A percentile compares a stretch with the other conserved stretches of the same genome.
Evolutionary conservation across 2,329 filamentous ascomycete genomes (phyloP).

Genomic region (Verticillium dahliae): DNA sequence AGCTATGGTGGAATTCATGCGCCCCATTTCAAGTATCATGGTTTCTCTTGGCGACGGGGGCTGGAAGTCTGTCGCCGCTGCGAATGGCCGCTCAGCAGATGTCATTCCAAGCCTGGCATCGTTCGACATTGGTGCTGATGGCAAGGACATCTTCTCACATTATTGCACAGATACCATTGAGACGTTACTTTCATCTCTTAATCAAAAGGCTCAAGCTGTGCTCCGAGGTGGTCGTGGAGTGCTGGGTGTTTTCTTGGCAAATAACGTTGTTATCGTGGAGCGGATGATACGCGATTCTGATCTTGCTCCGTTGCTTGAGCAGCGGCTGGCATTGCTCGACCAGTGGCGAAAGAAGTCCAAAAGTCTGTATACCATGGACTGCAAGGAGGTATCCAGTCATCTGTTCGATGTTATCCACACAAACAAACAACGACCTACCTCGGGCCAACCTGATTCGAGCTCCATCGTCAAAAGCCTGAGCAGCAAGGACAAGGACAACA

Average conservation of each 20-base stretch:
- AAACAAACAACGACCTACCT: slow-evolving; percentile 67
- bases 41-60: slow-evolving; percentile 89
- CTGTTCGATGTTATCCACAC: slow-evolving; percentile 92
- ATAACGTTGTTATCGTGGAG: slow-evolving; percentile 78
- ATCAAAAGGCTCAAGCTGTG: slow-evolving; percentile 64
- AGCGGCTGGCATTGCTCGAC: slow-evolving; percentile 63
- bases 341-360: slow-evolving; percentile 83
- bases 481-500: slow-evolving; percentile 89
- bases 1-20: slow-evolving; percentile 79
- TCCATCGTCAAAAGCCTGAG: slow-evolving; percentile 77
- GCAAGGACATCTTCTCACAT: slow-evolving; percentile 78
- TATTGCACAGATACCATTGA: slow-evolving; percentile 90
- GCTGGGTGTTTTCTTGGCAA: slow-evolving; percentile 84
- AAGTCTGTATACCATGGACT: slow-evolving; percentile 74
- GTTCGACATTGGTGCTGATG: slow-evolving; percentile 85
- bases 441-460: slow-evolving; percentile 71
- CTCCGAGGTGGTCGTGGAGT: slow-evolving; percentile 71
- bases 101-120: slow-evolving; percentile 65
- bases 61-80: slow-evolving; percentile 58
- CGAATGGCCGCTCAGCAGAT: slow-evolving; percentile 51
- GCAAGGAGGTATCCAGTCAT: slow-evolving; percentile 79
- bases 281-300: slow-evolving; percentile 79
- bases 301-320: slow-evolving; percentile 63
- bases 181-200: slow-evolving; percentile 65
- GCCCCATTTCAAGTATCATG: slow-evolving; percentile 82